phyloP scores from a whole-genome alignment of 345 rosid species.

The Toxicodendron radicans region DNA sequence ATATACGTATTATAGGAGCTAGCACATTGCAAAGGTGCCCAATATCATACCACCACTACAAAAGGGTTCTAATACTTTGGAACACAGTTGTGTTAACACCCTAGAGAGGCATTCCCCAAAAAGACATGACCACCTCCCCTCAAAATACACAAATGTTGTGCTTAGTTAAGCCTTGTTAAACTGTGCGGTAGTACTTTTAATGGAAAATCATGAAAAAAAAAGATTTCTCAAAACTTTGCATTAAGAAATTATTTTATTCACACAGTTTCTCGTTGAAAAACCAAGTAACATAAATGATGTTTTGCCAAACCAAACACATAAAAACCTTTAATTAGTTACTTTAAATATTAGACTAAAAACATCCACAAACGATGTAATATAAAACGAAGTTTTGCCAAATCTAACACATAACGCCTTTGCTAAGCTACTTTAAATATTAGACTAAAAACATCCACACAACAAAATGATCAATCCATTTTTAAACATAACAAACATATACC shows the following conservation, averaged over 20 bases:
- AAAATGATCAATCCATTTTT: neutral
- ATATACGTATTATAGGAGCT: neutral
- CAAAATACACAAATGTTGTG: neutral
- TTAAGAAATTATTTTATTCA: neutral
- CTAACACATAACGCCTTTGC: neutral
- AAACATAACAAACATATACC: neutral
- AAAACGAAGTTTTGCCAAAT: constrained; percentile 1
- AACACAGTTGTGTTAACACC: neutral
- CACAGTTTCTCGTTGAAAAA: neutral
- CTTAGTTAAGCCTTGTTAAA: neutral
- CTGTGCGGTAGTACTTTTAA: neutral
- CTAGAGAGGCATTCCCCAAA: neutral
- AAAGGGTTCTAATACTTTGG: neutral
- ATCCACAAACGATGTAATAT: neutral
- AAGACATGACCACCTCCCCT: neutral
- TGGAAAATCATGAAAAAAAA: neutral
- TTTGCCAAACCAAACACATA: neutral
- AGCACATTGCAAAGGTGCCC: neutral
- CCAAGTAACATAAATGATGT: neutral
- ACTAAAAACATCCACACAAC: neutral
- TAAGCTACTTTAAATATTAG: neutral
- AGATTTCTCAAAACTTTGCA: neutral
- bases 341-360: neutral
- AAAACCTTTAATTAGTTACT: neutral
- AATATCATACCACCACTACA: neutral